Conservation (phyloP, 345 rosid genomes). For the Euphorbia lathyris region DNA sequence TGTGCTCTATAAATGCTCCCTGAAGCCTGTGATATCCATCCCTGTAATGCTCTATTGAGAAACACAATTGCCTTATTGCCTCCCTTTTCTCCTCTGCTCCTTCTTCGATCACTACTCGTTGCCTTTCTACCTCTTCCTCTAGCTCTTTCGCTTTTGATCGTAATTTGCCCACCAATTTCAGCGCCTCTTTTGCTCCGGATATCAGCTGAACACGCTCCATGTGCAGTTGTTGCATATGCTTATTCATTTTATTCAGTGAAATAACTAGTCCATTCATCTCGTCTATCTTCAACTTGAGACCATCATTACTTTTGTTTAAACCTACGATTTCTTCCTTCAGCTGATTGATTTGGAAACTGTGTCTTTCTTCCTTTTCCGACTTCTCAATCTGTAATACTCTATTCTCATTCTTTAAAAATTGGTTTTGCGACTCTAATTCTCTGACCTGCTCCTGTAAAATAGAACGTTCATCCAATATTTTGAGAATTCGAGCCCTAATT, state of each 20-base stretch:
- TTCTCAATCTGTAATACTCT: constrained; percentile 36
- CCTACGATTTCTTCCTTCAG: constrained; percentile 40
- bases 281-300: constrained; percentile 50
- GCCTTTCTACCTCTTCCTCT: constrained; percentile 45
- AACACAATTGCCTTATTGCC: constrained; percentile 33
- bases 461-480: constrained; percentile 38
- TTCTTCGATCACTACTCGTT: constrained; percentile 14
- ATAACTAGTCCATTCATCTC: constrained; percentile 36
- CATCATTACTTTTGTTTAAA: constrained; percentile 43
- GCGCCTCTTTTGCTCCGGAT: constrained; percentile 30
- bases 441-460: constrained; percentile 37
- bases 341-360: constrained; percentile 33
- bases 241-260: constrained; percentile 41
- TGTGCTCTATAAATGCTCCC: constrained; percentile 28
- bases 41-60: constrained; percentile 31
- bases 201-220: constrained; percentile 32
- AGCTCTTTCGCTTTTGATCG: constrained; percentile 40
- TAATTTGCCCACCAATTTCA: constrained; percentile 34
- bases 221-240: constrained; percentile 35
- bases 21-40: constrained; percentile 16
- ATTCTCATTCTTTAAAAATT: constrained; percentile 39
- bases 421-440: constrained; percentile 39
- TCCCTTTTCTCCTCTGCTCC: constrained; percentile 32
- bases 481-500: constrained; percentile 40
- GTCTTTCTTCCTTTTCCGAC: constrained; percentile 35